A percentile compares a stretch with the other conserved stretches of the same genome.
phyloP scores from a whole-genome alignment of 768 basidiomycete genomes.

The Russula vinacea region DNA sequence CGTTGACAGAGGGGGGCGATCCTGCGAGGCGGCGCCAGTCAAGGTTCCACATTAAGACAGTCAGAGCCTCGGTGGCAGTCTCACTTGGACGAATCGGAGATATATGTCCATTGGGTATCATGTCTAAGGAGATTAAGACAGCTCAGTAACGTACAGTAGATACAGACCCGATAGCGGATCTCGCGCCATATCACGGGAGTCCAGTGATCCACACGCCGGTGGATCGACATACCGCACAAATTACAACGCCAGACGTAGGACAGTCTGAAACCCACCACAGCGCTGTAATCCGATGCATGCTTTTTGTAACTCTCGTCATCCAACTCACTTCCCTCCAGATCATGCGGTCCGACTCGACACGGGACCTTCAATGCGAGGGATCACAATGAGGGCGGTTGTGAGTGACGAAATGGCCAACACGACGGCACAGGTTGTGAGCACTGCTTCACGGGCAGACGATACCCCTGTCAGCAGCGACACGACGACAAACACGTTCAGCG shows the following conservation, averaged over 20 bases:
- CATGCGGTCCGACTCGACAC: constrained; percentile 18
- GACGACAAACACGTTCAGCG: constrained; percentile 71
- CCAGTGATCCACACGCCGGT: background rate
- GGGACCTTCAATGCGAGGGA: constrained; percentile 23
- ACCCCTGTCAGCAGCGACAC: constrained; percentile 66
- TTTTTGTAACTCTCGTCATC: background rate
- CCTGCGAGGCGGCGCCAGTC: background rate
- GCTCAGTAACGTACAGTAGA: constrained; percentile 7
- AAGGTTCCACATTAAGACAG: background rate
- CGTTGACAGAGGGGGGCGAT: background rate
- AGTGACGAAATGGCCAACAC: constrained; percentile 59
- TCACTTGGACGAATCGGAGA: constrained; percentile 9
- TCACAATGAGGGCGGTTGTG: constrained; percentile 51
- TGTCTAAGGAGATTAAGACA: constrained; percentile 5
- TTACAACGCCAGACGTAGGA: background rate
- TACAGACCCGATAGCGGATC: background rate
- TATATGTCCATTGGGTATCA: constrained; percentile 2
- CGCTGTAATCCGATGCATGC: background rate
- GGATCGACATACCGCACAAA: background rate
- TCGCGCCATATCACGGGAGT: background rate
- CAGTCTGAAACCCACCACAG: background rate
- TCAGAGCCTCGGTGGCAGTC: background rate
- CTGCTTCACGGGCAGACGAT: constrained; percentile 57
- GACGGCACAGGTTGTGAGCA: constrained; percentile 55
- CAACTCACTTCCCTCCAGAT: constrained; percentile 33